These are phyloP conservation scores for Cyanodermella asteris DNA, from an alignment of 2,329 filamentous ascomycete genomes.

Conservation along the genomic window DNA sequence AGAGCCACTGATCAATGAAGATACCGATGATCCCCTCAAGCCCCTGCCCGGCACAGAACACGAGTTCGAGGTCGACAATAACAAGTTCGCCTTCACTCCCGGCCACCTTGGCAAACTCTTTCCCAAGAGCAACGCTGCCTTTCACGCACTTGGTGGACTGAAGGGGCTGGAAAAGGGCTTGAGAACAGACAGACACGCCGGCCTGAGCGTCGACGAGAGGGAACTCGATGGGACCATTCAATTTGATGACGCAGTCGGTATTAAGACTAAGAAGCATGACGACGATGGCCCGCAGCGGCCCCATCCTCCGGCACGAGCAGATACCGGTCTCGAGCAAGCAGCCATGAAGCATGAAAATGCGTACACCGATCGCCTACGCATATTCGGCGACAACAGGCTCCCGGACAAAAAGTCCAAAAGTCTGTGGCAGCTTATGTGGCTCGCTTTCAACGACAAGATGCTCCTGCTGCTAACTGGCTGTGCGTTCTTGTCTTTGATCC, in stretches of 20 bases:
- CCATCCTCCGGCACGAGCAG: constrained; percentile 4
- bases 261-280: constrained; percentile 5
- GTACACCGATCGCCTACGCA: constrained; percentile 42
- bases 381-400: constrained; percentile 48
- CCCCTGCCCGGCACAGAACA: constrained; percentile 51
- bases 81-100: constrained; percentile 50
- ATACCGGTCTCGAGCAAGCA: constrained; percentile 8
- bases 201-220: constrained; percentile 49
- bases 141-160: constrained; percentile 53
- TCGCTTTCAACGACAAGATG: constrained; percentile 65
- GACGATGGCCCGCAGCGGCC: constrained; percentile 1
- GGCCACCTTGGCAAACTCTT: constrained; percentile 56
- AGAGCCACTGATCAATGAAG: constrained; percentile 32
- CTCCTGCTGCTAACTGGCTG: constrained; percentile 49
- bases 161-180: constrained; percentile 52
- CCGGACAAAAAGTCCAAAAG: constrained; percentile 48
- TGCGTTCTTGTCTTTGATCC: constrained; percentile 49
- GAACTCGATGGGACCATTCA: constrained; percentile 38
- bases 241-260: constrained; percentile 39
- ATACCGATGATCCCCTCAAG: constrained; percentile 39
- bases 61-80: constrained; percentile 44
- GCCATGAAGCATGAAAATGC: constrained; percentile 16
- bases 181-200: constrained; percentile 39
- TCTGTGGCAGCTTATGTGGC: constrained; percentile 51
- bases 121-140: constrained; percentile 54